Evolutionary conservation across 2,329 filamentous ascomycete genomes (phyloP).

Genomic region (Mariannaea elegans): DNA sequence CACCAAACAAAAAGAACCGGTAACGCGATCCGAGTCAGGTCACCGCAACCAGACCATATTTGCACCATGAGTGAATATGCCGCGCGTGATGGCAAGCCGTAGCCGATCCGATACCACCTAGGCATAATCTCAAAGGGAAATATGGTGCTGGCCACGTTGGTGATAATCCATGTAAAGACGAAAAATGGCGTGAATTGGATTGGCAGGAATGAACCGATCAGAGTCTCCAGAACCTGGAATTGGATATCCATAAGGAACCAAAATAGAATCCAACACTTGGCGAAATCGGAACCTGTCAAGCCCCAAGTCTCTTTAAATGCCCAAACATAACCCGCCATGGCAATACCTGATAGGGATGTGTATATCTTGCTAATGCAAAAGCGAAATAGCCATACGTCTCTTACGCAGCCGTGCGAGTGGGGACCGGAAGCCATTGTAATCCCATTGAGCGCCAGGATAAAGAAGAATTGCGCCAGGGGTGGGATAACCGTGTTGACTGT

Average conservation of each 20-base stretch:
- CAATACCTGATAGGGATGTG: not conserved
- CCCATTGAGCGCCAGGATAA: slow-evolving; percentile 4
- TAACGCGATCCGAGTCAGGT: not conserved
- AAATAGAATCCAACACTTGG: slow-evolving; percentile 4
- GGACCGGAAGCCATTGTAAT: not conserved
- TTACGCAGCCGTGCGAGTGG: not conserved
- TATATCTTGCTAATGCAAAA: not conserved
- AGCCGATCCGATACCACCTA: slow-evolving; percentile 7
- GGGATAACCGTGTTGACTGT: slow-evolving; percentile 7
- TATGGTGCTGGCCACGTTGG: slow-evolving; percentile 12
- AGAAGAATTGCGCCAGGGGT: slow-evolving; percentile 6
- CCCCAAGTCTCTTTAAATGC: slow-evolving; percentile 4
- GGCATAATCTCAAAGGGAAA: slow-evolving; percentile 16
- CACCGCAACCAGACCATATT: slow-evolving; percentile 5
- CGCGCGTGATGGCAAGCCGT: not conserved
- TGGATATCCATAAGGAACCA: slow-evolving; percentile 8
- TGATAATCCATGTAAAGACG: slow-evolving; percentile 19
- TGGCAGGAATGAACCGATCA: slow-evolving; percentile 1
- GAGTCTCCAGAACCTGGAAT: not conserved
- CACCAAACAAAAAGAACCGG: slow-evolving; percentile 6
- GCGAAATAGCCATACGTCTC: slow-evolving; percentile 3
- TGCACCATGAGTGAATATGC: slow-evolving; percentile 5
- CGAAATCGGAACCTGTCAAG: not conserved
- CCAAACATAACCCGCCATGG: slow-evolving; percentile 2
- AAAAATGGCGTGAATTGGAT: slow-evolving; percentile 16